Evolutionary conservation across 306 rosid species (phyloP).

Genomic region (Dalbergia cochinchinensis): DNA sequence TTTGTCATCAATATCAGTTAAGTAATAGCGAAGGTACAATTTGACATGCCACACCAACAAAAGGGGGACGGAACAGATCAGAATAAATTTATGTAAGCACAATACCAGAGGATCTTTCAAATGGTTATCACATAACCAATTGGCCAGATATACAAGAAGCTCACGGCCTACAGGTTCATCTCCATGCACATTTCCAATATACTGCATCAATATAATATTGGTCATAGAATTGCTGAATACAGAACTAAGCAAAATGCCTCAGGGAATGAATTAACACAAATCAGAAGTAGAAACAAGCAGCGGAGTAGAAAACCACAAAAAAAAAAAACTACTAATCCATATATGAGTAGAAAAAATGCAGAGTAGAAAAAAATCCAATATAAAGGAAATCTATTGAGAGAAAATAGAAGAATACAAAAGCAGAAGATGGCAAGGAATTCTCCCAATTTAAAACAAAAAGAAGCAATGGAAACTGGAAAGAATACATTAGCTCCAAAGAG

Average conservation of each 20-base stretch:
- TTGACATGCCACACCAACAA: background rate
- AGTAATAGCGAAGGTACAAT: slow-evolving; percentile 7
- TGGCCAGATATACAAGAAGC: slow-evolving; percentile 80
- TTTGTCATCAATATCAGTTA: background rate
- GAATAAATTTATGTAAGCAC: slow-evolving; percentile 32
- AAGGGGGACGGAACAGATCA: background rate
- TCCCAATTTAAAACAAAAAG: background rate
- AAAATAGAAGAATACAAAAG: background rate
- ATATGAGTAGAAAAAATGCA: background rate
- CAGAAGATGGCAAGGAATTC: background rate
- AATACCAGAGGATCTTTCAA: slow-evolving; percentile 84
- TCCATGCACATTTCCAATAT: slow-evolving; percentile 96
- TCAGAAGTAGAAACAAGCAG: slow-evolving; percentile 12
- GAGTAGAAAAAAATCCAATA: background rate
- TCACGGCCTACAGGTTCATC: slow-evolving; percentile 98
- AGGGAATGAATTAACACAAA: slow-evolving; percentile 26
- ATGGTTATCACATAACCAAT: slow-evolving; percentile 95
- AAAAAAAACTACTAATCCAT: slow-evolving; percentile 6
- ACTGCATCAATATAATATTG: slow-evolving; percentile 66
- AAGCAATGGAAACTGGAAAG: background rate
- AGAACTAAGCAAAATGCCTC: slow-evolving; percentile 14
- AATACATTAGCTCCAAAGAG: background rate
- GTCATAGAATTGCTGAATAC: slow-evolving; percentile 43
- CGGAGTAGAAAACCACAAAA: slow-evolving; percentile 6
- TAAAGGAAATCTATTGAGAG: background rate